A percentile compares a stretch with the other conserved stretches of the same genome.
Evolutionary conservation across 371 early-diverging fungal genomes (phyloP).

Genomic region (Mucor circinelloides): DNA sequence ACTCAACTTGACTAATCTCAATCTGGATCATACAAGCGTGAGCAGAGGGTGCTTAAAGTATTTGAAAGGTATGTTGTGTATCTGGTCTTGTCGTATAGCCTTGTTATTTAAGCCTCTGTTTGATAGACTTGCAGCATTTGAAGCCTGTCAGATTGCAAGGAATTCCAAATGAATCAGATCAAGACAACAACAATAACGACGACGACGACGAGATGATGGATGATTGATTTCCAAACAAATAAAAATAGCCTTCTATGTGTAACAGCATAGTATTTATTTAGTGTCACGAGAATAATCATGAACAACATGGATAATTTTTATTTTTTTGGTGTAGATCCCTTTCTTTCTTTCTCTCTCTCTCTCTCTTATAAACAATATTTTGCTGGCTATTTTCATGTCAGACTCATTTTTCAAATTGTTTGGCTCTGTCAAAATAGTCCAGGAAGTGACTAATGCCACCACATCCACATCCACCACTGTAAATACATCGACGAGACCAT

Average conservation of each 20-base stretch:
- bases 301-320: neutral
- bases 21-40: conserved; percentile 43
- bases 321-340: neutral
- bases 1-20: conserved; percentile 42
- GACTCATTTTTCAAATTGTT: conserved; percentile 30
- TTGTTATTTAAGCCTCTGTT: neutral
- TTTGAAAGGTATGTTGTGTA: conserved; percentile 28
- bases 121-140: conserved; percentile 30
- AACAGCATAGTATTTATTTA: neutral
- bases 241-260: neutral
- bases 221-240: no score
- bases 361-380: neutral
- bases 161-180: conserved; percentile 32
- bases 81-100: neutral
- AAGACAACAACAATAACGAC: conserved; percentile 16
- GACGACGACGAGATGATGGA: neutral
- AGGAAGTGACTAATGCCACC: conserved; percentile 22
- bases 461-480: neutral
- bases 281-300: neutral
- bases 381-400: neutral
- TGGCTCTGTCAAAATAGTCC: conserved; percentile 28
- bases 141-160: conserved; percentile 38
- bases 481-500: neutral
- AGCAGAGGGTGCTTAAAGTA: conserved; percentile 33
- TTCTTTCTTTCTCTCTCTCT: neutral